Base-by-base conservation (phyloP, 495 filamentous ascomycete genomes). In the Aspergillus asperescens region DNA sequence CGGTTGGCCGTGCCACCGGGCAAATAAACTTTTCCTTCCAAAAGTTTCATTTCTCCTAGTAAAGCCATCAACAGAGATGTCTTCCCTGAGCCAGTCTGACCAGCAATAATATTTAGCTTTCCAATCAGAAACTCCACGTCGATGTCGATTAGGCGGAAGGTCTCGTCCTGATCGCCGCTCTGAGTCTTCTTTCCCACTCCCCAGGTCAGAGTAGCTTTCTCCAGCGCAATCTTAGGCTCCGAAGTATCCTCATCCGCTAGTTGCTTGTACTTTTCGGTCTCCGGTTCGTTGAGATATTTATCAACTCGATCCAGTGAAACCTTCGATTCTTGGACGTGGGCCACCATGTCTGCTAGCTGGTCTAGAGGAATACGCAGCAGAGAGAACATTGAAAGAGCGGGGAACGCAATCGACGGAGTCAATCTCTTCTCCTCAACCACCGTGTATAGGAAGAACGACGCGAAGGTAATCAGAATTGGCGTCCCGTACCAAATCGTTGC, bases 311-410 rank as follows among this genome's bases (percentile, higher is more conserved):
- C 91, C 39, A 99, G 80, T 1, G 94, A 97, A 25, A 99, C 94
- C 72, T 94, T 93, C 8, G 90, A 89, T 70, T 99, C 94, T 71
- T 96, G 90, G 7, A 99, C 91, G 64, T 96, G 95, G 29, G 94
- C 95, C 62, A 99, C 82, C 94, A 99, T 99, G 64, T 99, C 94
- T 39, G 94, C 94, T 4, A 99, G 77, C 63, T 97, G 94, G 69
- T 99, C 94, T 45, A 99, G 70, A 7, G 94, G 94, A 49, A 95
- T 85, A 32, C 94, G 84, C 23, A 99, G 85, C n/a, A 99, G 81
- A 48, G 85, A 89, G 70, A 99, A 99, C 57, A 99, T 83, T 0
- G 94, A 97, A 32, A 99, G 80, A 12, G 93, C 89, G 16, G 94
- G 96, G 70, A 99, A 99, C 4, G 94, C 94, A 57, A 99, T 78